Evolutionary conservation across 805 yeast genomes (phyloP), one percentile per base, ranked within the genome.

Genomic region (Wickerhamiella allomyrinae): DNA sequence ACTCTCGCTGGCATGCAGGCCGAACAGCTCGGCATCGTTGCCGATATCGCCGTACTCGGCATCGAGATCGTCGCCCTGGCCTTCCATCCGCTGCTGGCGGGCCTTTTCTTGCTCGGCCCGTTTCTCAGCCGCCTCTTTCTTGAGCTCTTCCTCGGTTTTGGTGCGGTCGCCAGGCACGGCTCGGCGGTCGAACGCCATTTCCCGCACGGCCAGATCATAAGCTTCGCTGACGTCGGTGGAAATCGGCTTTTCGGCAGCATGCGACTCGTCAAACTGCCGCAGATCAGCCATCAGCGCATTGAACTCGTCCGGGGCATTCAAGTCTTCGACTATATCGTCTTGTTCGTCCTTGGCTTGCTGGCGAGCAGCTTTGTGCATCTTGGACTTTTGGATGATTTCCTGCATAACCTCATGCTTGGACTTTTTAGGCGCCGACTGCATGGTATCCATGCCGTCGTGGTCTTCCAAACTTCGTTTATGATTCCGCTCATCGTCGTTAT

Each of bases 351-450:
- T 59, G 3, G 61, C 63, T 41, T 56, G 52, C 46, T 66, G 71
- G 3, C 70, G 52, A 45, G 61, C 67, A 21, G 52, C 52, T 41
- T 67, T 66, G 48, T 66, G 56, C 55, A 59, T 46, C 44, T 66
- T 66, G 7, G 68, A 63, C 49, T 62, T 66, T 11, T 66, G 67
- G 36, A 66, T 66, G 39, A 63, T 60, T 46, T 64, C 69, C 47
- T 61, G 58, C 69, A 67, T 64, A 15, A 67, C 61, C 40, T 66
- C 71, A 22, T 57, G 59, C 51, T 63, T 62, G 40, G 61, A 47
- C 55, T 60, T 66, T 41, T 57, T 59, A 17, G 63, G 70, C 8
- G 59, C 67, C 37, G 65, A 69, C 17, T 57, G 14, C 13, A n/a
- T 14, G 7, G 13, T 20, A 13, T 11, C 19, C 10, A 17, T 14